phyloP scores from a whole-genome alignment of 2,329 filamentous ascomycete genomes.

The Alternaria longipes region DNA sequence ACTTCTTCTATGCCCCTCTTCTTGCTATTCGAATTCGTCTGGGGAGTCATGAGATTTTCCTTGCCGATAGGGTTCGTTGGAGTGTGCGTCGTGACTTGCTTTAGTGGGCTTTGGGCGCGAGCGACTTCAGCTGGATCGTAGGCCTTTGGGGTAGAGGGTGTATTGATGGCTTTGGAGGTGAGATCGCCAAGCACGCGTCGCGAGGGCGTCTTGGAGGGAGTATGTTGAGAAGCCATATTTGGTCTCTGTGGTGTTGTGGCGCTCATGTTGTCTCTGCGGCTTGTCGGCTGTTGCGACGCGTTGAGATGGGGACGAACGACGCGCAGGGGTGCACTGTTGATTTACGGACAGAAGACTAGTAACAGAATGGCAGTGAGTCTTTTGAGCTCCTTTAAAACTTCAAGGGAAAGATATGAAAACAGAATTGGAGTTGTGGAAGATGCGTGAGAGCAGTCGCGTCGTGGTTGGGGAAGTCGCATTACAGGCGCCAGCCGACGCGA shows the following conservation, averaged over 20 bases:
- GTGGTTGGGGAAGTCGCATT: constrained; percentile 30
- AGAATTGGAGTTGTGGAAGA: constrained; percentile 5
- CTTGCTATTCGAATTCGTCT: constrained; percentile 35
- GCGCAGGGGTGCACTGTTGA: constrained; percentile 12
- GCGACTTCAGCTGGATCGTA: constrained; percentile 32
- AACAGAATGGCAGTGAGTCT: constrained; percentile 13
- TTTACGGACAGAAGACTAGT: neutral
- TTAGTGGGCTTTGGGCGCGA: constrained; percentile 46
- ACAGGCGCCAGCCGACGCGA: constrained; percentile 25
- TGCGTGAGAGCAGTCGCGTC: constrained; percentile 34
- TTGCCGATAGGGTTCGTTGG: constrained; percentile 35
- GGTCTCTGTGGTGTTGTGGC: constrained; percentile 33
- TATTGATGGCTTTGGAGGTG: constrained; percentile 46
- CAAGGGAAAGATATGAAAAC: neutral
- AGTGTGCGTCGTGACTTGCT: constrained; percentile 41
- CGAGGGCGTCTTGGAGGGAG: constrained; percentile 39
- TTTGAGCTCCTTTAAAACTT: neutral
- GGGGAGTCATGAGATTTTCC: constrained; percentile 38
- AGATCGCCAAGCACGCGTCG: constrained; percentile 50
- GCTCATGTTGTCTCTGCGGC: constrained; percentile 30
- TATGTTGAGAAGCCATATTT: constrained; percentile 38
- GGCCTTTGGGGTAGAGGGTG: constrained; percentile 37
- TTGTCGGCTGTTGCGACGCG: constrained; percentile 29
- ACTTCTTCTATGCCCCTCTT: constrained; percentile 51
- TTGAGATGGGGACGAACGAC: constrained; percentile 24